A percentile compares a stretch with the other conserved stretches of the same genome.
phyloP scores from a whole-genome alignment of 306 rosid genomes.

The Rosa multiflora region DNA sequence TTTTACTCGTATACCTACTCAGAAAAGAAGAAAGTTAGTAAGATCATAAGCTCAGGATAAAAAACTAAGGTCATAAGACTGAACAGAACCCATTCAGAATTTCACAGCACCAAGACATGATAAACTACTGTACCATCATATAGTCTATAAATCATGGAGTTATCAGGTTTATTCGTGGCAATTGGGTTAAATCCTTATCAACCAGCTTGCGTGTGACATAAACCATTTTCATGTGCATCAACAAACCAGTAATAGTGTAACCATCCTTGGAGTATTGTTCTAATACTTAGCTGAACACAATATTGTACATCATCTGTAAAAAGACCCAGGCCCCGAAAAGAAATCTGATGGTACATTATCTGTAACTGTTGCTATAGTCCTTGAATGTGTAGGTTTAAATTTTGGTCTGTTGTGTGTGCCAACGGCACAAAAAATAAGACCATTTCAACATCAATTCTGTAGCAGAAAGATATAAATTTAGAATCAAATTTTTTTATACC shows the following conservation, averaged over 20 bases:
- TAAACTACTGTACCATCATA: conserved; percentile 12
- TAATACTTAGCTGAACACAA: not conserved
- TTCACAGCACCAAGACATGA: conserved; percentile 14
- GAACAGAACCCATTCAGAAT: conserved; percentile 4
- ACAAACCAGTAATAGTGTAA: not conserved
- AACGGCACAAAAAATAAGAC: not conserved
- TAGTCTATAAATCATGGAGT: not conserved
- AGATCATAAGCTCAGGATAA: not conserved
- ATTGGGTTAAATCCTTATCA: not conserved
- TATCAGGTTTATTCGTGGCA: not conserved
- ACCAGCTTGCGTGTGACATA: not conserved
- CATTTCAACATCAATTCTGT: not conserved
- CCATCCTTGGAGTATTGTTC: not conserved
- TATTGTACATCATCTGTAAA: not conserved
- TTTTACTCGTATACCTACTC: conserved; percentile 57
- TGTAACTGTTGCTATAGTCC: not conserved
- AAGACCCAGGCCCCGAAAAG: not conserved
- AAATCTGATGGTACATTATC: not conserved
- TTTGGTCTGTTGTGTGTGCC: not conserved
- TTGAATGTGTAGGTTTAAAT: not conserved
- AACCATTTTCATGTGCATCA: conserved; percentile 1
- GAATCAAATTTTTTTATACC: not conserved
- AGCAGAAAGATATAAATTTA: not conserved
- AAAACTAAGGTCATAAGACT: not conserved
- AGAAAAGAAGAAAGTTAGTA: conserved; percentile 14